Conservation (phyloP, 495 filamentous ascomycete species). For the Parathielavia appendiculata region DNA sequence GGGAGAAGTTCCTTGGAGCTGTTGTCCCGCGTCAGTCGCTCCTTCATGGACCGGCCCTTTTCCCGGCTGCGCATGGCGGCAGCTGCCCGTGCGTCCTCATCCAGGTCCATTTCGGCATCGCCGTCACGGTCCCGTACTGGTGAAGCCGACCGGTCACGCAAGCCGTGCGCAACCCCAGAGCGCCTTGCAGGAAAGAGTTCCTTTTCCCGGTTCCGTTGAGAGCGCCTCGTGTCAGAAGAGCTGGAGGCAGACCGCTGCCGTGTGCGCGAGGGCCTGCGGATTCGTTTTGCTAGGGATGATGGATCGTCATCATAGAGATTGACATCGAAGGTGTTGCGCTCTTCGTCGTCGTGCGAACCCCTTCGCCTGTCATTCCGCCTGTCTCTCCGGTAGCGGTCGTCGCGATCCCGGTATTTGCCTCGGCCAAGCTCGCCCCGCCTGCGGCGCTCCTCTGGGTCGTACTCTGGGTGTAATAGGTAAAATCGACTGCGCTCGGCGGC, state of each 20-base stretch:
- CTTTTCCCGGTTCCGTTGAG: constrained; percentile 36
- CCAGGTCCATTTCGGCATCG: constrained; percentile 44
- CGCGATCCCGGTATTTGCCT: constrained; percentile 52
- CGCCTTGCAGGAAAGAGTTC: constrained; percentile 50
- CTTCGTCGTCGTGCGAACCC: constrained; percentile 44
- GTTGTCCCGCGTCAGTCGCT: constrained; percentile 34
- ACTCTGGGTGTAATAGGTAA: constrained; percentile 84
- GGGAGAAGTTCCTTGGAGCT: constrained; percentile 65
- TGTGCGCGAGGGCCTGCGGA: constrained; percentile 23
- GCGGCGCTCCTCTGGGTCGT: constrained; percentile 73
- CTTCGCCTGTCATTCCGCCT: constrained; percentile 54
- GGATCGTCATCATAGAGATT: constrained; percentile 74
- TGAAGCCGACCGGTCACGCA: constrained; percentile 64
- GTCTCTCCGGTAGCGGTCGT: constrained; percentile 55
- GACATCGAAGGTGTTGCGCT: constrained; percentile 56
- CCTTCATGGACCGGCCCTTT: constrained; percentile 44
- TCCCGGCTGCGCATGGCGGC: constrained; percentile 38
- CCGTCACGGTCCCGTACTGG: constrained; percentile 62
- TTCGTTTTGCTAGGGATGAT: constrained; percentile 34
- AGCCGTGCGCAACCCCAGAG: constrained; percentile 35
- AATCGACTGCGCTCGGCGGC: constrained; percentile 79
- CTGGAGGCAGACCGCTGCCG: constrained; percentile 35
- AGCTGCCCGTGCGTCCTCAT: constrained; percentile 28
- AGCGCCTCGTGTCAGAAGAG: constrained; percentile 28
- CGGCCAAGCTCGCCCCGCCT: constrained; percentile 39